These are phyloP conservation scores for Pelargonium cotyledonis DNA, from an alignment of 441 rosid genomes.

Conservation along the genomic window DNA sequence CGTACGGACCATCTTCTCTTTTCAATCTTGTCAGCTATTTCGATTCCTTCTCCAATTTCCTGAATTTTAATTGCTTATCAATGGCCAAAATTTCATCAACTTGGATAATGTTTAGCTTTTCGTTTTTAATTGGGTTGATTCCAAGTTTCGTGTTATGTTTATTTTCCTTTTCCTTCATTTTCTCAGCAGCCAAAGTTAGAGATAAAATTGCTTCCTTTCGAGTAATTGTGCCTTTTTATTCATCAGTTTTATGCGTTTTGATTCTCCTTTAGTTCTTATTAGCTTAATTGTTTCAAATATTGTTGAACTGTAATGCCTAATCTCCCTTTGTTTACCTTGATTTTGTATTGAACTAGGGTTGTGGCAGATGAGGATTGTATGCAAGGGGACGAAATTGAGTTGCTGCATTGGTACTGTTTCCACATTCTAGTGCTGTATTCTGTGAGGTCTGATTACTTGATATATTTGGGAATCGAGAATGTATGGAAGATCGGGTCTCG, in stretches of 20 bases:
- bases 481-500: slow-evolving; percentile 92
- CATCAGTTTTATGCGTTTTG: background rate
- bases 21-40: background rate
- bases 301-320: background rate
- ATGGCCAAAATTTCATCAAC: background rate
- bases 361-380: background rate
- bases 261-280: background rate
- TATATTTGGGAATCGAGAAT: slow-evolving; percentile 30
- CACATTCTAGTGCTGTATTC: slow-evolving; percentile 5
- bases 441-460: slow-evolving; percentile 12
- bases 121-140: background rate
- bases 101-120: slow-evolving; percentile 1
- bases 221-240: background rate
- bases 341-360: background rate
- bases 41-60: background rate
- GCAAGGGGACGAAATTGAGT: background rate
- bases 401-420: background rate
- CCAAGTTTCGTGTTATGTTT: background rate
- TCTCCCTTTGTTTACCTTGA: background rate
- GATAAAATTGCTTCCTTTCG: background rate
- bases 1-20: background rate
- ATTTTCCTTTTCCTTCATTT: background rate
- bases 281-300: background rate
- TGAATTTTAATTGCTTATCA: background rate
- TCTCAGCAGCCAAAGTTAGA: background rate